Percentiles rank a stretch among this genome's conserved stretches.
Conservation (phyloP, 306 rosid species). For the Canavalia gladiata region DNA sequence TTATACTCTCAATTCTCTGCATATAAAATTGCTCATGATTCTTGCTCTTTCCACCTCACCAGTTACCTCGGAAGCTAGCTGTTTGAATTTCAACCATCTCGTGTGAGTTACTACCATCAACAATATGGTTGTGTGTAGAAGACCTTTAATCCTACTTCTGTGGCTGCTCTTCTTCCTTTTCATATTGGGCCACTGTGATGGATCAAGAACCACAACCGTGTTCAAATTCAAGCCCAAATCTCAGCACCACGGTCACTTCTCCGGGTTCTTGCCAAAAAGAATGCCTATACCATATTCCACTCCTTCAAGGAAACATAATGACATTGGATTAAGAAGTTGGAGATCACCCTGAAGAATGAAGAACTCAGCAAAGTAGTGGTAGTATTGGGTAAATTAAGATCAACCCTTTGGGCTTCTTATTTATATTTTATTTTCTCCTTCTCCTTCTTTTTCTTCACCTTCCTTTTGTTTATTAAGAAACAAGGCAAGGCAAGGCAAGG, state of each 20-base stretch:
- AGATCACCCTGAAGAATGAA: conserved; percentile 69
- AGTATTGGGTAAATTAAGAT: conserved; percentile 50
- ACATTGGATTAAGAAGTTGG: conserved; percentile 83
- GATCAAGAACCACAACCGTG: conserved; percentile 57
- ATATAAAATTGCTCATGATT: conserved; percentile 49
- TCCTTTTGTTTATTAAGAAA: conserved; percentile 49
- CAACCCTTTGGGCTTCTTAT: conserved; percentile 44
- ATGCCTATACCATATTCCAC: conserved; percentile 85
- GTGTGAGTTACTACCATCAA: neutral
- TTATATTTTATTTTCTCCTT: conserved; percentile 29
- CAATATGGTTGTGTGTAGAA: conserved; percentile 62
- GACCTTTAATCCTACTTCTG: conserved; percentile 47
- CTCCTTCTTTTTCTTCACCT: neutral
- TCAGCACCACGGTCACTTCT: conserved; percentile 73
- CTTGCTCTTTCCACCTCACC: conserved; percentile 36
- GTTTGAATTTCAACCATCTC: neutral
- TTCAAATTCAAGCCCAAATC: conserved; percentile 71
- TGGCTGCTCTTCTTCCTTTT: conserved; percentile 63
- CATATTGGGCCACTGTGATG: conserved; percentile 58
- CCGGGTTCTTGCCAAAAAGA: conserved; percentile 86
- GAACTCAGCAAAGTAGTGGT: neutral
- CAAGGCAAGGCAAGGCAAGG: conserved; percentile 45
- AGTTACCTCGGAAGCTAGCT: conserved; percentile 41
- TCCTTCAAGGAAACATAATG: conserved; percentile 96
- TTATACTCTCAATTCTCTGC: conserved; percentile 30